These are phyloP conservation scores for Neofusicoccum parvum DNA, from an alignment of 2,329 filamentous ascomycete species.

Conservation along the genomic window DNA sequence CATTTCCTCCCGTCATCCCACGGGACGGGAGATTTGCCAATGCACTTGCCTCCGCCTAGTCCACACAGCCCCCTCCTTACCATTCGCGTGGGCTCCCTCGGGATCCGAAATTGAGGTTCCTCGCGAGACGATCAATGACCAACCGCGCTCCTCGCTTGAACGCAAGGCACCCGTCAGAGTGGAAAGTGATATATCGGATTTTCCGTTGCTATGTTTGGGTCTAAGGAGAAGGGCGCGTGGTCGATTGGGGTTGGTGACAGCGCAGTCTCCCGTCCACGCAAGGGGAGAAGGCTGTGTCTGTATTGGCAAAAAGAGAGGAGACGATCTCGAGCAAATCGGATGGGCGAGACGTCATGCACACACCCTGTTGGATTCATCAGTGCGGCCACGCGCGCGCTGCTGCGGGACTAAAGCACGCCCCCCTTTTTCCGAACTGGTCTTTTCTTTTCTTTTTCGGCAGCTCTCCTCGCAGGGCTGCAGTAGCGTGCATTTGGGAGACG, in stretches of 20 bases:
- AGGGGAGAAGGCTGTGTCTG: neutral
- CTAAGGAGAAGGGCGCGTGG: neutral
- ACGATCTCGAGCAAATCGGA: neutral
- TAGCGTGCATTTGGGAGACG: neutral
- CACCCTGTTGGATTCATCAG: too few relatives aligned
- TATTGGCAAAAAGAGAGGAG: neutral
- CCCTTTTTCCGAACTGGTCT: neutral
- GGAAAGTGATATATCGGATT: neutral
- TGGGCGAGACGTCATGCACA: too few relatives aligned
- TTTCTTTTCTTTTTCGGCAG: neutral
- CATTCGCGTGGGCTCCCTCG: neutral
- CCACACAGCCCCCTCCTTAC: neutral
- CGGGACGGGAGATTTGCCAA: neutral
- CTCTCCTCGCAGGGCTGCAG: slow-evolving; percentile 5
- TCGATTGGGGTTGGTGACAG: neutral
- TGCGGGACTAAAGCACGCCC: neutral
- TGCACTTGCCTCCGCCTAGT: neutral
- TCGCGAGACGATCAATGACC: neutral
- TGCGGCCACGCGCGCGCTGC: slow-evolving; percentile 4
- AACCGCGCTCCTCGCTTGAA: neutral
- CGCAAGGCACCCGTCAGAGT: neutral
- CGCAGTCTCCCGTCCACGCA: neutral
- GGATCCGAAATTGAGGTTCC: neutral
- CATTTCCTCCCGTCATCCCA: neutral
- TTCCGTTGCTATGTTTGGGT: neutral